Evolutionary conservation across 148 eudicot genomes (phyloP), one percentile per base, ranked within the genome.

Genomic region (Nepenthes mirabilis): DNA sequence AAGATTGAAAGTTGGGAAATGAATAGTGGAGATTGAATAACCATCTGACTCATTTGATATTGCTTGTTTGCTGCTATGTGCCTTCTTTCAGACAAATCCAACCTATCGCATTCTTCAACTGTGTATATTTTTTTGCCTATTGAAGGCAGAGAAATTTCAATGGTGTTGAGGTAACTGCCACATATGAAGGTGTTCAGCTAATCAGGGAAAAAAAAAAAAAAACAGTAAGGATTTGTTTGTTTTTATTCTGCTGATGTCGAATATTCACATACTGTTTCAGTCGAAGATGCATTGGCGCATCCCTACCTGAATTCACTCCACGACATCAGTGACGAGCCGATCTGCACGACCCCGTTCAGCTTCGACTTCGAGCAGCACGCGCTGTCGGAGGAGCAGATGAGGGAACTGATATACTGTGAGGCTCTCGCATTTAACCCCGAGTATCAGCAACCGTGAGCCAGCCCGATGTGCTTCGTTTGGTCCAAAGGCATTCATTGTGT

Each of bases 341-440:
- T 69, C 36, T 86, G 97, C 80, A 61, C 68, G 81, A 80, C 81
- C 45, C 94, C 97, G 40, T 86, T 89, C 67, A 86, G 68, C 74
- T 79, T 88, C 6, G 93, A 91, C 70, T 91, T 91, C 67, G 97
- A 91, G 64, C 93, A 88, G 68, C 93, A 88, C 50, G 90, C 95
- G 36, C 66, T 88, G 61, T 65, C 84, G 0, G 96, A 91, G 74
- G 96, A 91, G 67, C 93, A 87, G 68, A 91, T 91, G 97, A 90
- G 82, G 74, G 97, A 90, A 75, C 78, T 87, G 36, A 90, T 90
- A 65, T 87, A 87, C 67, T 79, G 86, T 40, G 96, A 91, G 72
- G 87, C 88, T 62, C 84, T 91, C 43, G 97, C 96, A 45, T 90
- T 87, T 62, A 90, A 90, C 66, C 95, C 97, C 1, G 97, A 90